phyloP scores from a whole-genome alignment of 768 basidiomycete species.

The Daedaleopsis sinensis region DNA sequence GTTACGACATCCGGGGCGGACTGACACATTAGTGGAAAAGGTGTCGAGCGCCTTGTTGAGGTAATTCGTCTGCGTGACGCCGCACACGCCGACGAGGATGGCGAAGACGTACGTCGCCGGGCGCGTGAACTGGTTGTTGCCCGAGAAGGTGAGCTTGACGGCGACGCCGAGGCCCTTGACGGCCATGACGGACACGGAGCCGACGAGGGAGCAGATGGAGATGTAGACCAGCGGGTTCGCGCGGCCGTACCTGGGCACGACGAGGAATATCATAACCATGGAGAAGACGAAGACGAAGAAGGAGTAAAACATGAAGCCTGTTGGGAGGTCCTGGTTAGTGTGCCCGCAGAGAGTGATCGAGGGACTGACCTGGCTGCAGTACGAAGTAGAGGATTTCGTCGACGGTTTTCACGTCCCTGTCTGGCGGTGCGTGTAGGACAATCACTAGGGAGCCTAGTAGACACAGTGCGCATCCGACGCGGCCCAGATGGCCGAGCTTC shows the following conservation, averaged over 20 bases:
- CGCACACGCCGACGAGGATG: slow-evolving; percentile 78
- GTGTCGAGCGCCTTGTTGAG: slow-evolving; percentile 98
- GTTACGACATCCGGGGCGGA: slow-evolving; percentile 18
- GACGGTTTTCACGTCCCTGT: slow-evolving; percentile 90
- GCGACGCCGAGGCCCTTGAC: slow-evolving; percentile 99
- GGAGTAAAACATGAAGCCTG: slow-evolving; percentile 92
- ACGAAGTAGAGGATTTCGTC: slow-evolving; percentile 93
- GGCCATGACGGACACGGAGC: slow-evolving; percentile 96
- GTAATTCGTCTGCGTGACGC: slow-evolving; percentile 92
- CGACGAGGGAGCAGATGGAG: slow-evolving; percentile 95
- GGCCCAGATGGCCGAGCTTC: slow-evolving; percentile 90
- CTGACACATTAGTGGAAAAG: slow-evolving; percentile 97
- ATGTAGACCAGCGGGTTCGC: slow-evolving; percentile 91
- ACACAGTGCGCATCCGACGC: slow-evolving; percentile 83
- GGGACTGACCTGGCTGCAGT: slow-evolving; percentile 75
- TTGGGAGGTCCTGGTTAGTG: neutral
- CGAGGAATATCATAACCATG: slow-evolving; percentile 82
- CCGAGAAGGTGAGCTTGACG: slow-evolving; percentile 89
- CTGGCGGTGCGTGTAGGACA: slow-evolving; percentile 94
- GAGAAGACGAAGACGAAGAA: slow-evolving; percentile 81
- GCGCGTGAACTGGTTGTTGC: slow-evolving; percentile 94
- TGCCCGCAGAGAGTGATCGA: neutral
- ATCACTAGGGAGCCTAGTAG: slow-evolving; percentile 91
- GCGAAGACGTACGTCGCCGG: slow-evolving; percentile 95
- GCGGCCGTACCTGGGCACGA: slow-evolving; percentile 86